Percentiles rank a stretch among this genome's conserved stretches.
Conservation (phyloP, 1,139 yeast genomes). For the Suhomyces taliae region DNA sequence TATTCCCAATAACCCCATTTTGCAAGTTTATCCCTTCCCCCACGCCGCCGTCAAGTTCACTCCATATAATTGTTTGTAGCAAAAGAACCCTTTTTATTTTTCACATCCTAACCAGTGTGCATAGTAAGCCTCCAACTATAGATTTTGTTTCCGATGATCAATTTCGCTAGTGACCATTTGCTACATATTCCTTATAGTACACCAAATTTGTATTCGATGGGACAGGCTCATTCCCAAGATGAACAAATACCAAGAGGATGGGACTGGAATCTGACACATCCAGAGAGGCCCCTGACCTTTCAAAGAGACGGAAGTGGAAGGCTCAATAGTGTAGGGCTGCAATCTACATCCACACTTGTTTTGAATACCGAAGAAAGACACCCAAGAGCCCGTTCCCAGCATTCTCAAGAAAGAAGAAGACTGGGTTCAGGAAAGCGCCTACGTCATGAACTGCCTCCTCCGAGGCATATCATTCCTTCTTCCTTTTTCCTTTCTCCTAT, state of each 20-base stretch:
- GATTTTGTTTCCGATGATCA: constrained; percentile 6
- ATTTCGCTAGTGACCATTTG: constrained; percentile 2
- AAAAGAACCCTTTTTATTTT: not conserved
- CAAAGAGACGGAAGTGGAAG: not conserved
- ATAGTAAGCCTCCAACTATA: not conserved
- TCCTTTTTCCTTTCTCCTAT: constrained; percentile 37
- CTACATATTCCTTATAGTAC: constrained; percentile 5
- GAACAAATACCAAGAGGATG: constrained; percentile 4
- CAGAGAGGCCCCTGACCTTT: constrained; percentile 1
- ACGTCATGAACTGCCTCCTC: constrained; percentile 7
- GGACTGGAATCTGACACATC: constrained; percentile 4
- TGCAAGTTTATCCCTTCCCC: no score
- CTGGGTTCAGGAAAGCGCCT: constrained; percentile 7
- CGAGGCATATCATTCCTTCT: constrained; percentile 14
- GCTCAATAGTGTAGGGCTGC: not conserved
- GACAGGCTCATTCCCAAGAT: constrained; percentile 7
- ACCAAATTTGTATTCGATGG: constrained; percentile 11
- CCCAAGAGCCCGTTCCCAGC: constrained; percentile 7
- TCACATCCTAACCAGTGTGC: not conserved
- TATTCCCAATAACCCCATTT: not conserved
- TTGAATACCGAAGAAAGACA: constrained; percentile 6
- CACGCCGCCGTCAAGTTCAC: no score
- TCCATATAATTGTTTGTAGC: not conserved
- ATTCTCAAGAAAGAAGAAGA: constrained; percentile 3
- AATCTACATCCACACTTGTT: not conserved